Conservation (phyloP, 352 stramenopile species). For the Hyaloperonospora brassicae region DNA sequence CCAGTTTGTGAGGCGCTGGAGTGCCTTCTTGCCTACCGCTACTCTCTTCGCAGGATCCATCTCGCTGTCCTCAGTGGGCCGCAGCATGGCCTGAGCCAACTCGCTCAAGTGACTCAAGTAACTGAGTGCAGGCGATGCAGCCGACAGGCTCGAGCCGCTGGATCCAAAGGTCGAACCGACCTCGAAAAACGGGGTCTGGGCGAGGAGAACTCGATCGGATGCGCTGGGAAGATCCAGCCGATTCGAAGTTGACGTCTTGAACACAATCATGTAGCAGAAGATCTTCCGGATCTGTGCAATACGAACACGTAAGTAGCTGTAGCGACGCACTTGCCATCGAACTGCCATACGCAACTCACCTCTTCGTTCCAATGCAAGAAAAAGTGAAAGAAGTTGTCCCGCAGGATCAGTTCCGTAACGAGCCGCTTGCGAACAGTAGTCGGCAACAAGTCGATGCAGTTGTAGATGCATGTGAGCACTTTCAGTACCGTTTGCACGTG, state of each 20-base stretch:
- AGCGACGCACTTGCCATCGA: not conserved
- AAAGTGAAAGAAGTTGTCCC: constrained; percentile 83
- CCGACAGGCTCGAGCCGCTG: constrained; percentile 17
- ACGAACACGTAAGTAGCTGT: not conserved
- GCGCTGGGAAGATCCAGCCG: constrained; percentile 65
- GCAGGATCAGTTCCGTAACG: constrained; percentile 64
- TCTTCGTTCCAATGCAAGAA: constrained; percentile 88
- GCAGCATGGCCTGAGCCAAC: constrained; percentile 60
- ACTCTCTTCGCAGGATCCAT: constrained; percentile 40
- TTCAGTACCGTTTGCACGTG: constrained; percentile 84
- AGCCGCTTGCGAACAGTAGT: constrained; percentile 53
- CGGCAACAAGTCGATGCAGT: constrained; percentile 65
- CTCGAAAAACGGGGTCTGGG: constrained; percentile 66
- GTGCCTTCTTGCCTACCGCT: constrained; percentile 35
- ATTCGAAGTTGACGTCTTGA: constrained; percentile 70
- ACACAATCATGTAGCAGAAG: constrained; percentile 79
- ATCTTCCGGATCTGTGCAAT: constrained; percentile 67
- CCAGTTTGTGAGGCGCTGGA: constrained; percentile 60
- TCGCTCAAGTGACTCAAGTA: constrained; percentile 74
- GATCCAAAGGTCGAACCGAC: constrained; percentile 11
- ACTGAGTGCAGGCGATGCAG: constrained; percentile 30
- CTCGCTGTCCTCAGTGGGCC: constrained; percentile 27
- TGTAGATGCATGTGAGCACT: constrained; percentile 81
- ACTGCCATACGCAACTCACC: constrained; percentile 23
- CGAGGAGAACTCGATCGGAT: constrained; percentile 68